These are phyloP conservation scores for Trichoderma endophyticum DNA, from an alignment of 2,329 filamentous ascomycete species.

Conservation along the genomic window DNA sequence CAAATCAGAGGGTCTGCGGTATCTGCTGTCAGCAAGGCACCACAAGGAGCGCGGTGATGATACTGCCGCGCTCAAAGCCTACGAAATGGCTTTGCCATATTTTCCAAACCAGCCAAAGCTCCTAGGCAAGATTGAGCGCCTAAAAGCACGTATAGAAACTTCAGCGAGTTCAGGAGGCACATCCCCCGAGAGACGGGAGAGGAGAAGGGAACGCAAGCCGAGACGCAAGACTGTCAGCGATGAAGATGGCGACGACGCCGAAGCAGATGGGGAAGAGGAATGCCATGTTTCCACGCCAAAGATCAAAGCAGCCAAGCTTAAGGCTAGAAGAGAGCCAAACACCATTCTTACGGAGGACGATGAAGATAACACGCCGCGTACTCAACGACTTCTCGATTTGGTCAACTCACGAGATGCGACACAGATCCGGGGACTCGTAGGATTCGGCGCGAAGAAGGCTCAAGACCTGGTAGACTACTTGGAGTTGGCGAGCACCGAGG, in stretches of 20 bases:
- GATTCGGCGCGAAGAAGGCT: conserved; percentile 71
- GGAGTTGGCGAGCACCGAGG: conserved; percentile 42
- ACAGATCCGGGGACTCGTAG: conserved; percentile 64
- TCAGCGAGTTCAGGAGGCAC: conserved; percentile 18
- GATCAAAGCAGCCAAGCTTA: conserved; percentile 32
- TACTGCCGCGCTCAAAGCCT: conserved; percentile 75
- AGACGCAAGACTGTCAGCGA: conserved; percentile 22
- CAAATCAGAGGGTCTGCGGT: conserved; percentile 78
- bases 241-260: conserved; percentile 21
- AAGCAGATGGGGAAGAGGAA: conserved; percentile 30
- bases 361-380: conserved; percentile 50
- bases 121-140: conserved; percentile 63
- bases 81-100: conserved; percentile 76
- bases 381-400: conserved; percentile 62
- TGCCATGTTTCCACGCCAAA: conserved; percentile 24
- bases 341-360: conserved; percentile 37
- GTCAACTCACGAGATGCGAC: conserved; percentile 69
- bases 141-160: conserved; percentile 51
- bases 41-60: conserved; percentile 83
- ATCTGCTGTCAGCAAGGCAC: conserved; percentile 86
- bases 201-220: conserved; percentile 23
- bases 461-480: conserved; percentile 56
- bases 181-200: conserved; percentile 22
- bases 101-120: conserved; percentile 85
- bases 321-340: conserved; percentile 28